Conservation (phyloP, 2,329 filamentous ascomycete species). For the Aspergillus sp. region DNA sequence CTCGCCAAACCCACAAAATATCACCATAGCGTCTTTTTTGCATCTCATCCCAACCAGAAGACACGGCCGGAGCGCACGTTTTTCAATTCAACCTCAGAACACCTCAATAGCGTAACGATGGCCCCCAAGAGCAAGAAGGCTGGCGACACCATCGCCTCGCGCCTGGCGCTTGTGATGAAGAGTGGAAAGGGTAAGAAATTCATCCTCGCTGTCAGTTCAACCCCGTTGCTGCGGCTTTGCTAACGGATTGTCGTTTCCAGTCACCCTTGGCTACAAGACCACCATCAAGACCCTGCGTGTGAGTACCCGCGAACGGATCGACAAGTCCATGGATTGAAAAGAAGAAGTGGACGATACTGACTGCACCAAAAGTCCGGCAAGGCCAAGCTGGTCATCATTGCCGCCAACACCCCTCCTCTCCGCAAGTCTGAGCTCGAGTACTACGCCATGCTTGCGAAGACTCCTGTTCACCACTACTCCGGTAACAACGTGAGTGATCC, state of each 20-base stretch:
- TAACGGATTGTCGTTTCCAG: constrained; percentile 43
- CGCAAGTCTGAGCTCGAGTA: constrained; percentile 97
- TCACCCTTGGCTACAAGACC: constrained; percentile 88
- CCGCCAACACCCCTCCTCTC: constrained; percentile 95
- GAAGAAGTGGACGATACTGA: constrained; percentile 5
- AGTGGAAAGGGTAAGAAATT: constrained; percentile 47
- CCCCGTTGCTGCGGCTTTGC: not conserved
- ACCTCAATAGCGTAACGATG: constrained; percentile 58
- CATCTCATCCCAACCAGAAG: constrained; percentile 18
- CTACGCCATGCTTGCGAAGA: constrained; percentile 91
- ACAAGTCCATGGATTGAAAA: not conserved
- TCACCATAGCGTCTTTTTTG: constrained; percentile 20
- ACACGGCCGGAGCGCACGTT: constrained; percentile 25
- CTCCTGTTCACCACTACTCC: constrained; percentile 93
- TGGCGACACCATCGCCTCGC: constrained; percentile 76
- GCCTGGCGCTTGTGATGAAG: constrained; percentile 72
- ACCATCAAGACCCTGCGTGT: constrained; percentile 83
- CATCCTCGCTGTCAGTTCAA: not conserved
- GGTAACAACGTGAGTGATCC: constrained; percentile 92
- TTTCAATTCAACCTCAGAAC: constrained; percentile 31
- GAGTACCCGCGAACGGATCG: constrained; percentile 14
- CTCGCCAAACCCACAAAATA: constrained; percentile 28
- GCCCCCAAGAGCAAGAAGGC: constrained; percentile 74
- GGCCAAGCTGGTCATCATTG: constrained; percentile 97
- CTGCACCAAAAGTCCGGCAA: constrained; percentile 68